Evolutionary conservation across 495 filamentous ascomycete genomes (phyloP), one percentile per base, ranked within the genome.

Genomic region (Penicillium lividum): DNA sequence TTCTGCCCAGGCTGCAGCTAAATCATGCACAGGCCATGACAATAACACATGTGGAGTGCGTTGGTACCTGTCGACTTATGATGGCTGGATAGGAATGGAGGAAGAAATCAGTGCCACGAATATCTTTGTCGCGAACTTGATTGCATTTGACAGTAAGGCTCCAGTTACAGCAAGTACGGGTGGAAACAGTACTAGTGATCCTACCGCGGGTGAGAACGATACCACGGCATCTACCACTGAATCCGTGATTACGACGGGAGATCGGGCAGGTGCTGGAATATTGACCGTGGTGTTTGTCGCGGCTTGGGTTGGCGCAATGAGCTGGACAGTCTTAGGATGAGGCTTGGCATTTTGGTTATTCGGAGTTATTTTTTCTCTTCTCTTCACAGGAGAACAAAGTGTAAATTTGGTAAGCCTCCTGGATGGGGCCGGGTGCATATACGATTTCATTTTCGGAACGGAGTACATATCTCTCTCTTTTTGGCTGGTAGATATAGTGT

Each of bases 21-120:
- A 72, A 31, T 84, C 89, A 36, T 96, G 92, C 60, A 80, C 72
- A 0, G 84, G 86, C 8, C 82, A 82, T 33, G 62, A 65, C 48
- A 87, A 89, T 65, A 76, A 82, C 16, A 82, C 83, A 7, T 97
- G 92, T 66, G 91, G 91, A 2, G 73, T 89, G 38, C 80, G 80
- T 46, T 96, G 92, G 91, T 82, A 77, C 57, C 70, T 78, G 10
- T 75, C 75, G 13, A 74, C 75, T 18, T 91, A 84, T 70, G 89
- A 93, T 65, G 83, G 83, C 5, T 75, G 74, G 52, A 79, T 65
- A 16, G 90, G 90, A 9, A 84, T 91, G 64, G 79, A 77, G 47
- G 68, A 74, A 42, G 61, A 78, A 47, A 75, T 78, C 51, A 72
- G 63, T 77, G 78, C 91, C 38, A 83, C 84, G 62, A 81, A 86